Evolutionary conservation across 352 stramenopile genomes (phyloP).

Genomic region (Phytopythium aichiense): DNA sequence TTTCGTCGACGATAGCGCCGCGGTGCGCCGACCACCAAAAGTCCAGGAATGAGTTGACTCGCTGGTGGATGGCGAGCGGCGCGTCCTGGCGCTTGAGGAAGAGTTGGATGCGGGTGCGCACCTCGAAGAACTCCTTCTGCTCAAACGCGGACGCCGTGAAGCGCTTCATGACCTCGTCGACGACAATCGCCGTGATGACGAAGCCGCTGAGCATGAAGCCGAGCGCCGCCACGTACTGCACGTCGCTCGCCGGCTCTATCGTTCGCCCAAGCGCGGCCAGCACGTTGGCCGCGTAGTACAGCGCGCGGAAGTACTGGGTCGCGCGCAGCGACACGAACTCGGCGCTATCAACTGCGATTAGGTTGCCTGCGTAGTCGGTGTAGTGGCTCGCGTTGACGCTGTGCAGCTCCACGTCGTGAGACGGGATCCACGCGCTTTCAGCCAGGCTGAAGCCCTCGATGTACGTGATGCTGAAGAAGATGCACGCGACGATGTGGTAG

Average conservation of each 20-base stretch:
- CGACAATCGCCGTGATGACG: conserved; percentile 58
- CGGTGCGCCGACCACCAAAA: conserved; percentile 69
- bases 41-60: conserved; percentile 63
- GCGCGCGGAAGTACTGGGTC: conserved; percentile 50
- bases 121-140: conserved; percentile 66
- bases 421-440: conserved; percentile 44
- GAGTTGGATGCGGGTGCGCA: conserved; percentile 45
- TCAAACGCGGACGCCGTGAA: conserved; percentile 65
- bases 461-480: conserved; percentile 47
- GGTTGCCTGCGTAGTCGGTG: conserved; percentile 16
- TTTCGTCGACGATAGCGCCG: conserved; percentile 53
- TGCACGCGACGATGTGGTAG: conserved; percentile 47
- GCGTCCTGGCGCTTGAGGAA: conserved; percentile 62
- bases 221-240: conserved; percentile 42
- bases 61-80: conserved; percentile 41
- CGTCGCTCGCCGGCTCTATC: conserved; percentile 44
- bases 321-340: conserved; percentile 27
- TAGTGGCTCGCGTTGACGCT: conserved; percentile 32
- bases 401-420: conserved; percentile 33
- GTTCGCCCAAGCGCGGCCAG: conserved; percentile 36
- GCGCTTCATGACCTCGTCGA: conserved; percentile 65
- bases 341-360: conserved; percentile 15
- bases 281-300: conserved; percentile 58
- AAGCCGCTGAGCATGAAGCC: conserved; percentile 68
- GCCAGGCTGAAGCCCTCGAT: conserved; percentile 36